Evolutionary conservation across 148 eudicot species (phyloP).

Genomic region (Rhododendron williamsianum): DNA sequence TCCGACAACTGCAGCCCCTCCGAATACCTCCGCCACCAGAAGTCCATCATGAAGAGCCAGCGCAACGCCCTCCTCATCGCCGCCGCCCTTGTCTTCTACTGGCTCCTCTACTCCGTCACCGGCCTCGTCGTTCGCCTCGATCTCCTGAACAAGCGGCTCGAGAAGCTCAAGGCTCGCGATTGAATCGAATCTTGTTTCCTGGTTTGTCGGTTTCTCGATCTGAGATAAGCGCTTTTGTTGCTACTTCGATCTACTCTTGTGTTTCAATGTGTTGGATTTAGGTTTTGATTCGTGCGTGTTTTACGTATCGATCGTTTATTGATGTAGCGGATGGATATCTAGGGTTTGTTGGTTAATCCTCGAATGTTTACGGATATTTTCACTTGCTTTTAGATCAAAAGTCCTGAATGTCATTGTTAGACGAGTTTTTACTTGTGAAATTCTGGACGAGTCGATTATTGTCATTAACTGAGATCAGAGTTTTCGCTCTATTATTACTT

Average conservation of each 20-base stretch:
- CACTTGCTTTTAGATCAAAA: neutral
- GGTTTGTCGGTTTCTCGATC: neutral
- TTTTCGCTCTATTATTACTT: neutral
- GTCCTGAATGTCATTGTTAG: neutral
- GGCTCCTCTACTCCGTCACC: conserved; percentile 73
- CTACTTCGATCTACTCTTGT: neutral
- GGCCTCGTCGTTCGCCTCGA: conserved; percentile 52
- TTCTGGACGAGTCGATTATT: neutral
- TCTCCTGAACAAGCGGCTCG: conserved; percentile 53
- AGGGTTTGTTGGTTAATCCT: neutral
- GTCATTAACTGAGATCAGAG: neutral
- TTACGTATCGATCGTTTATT: neutral
- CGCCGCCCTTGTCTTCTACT: conserved; percentile 64
- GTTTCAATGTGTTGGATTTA: neutral
- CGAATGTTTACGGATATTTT: neutral
- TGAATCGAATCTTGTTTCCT: neutral
- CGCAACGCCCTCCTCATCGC: conserved; percentile 71
- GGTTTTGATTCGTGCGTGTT: neutral
- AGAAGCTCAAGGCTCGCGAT: conserved; percentile 50
- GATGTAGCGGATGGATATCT: neutral
- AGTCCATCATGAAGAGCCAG: conserved; percentile 71
- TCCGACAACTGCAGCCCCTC: conserved; percentile 51
- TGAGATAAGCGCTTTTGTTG: conserved; percentile 1
- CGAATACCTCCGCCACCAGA: conserved; percentile 85
- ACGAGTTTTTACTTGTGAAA: neutral